phyloP scores from a whole-genome alignment of 225 moss, liverwort and hornwort genomes.

The Antitrichia curtipendula region DNA sequence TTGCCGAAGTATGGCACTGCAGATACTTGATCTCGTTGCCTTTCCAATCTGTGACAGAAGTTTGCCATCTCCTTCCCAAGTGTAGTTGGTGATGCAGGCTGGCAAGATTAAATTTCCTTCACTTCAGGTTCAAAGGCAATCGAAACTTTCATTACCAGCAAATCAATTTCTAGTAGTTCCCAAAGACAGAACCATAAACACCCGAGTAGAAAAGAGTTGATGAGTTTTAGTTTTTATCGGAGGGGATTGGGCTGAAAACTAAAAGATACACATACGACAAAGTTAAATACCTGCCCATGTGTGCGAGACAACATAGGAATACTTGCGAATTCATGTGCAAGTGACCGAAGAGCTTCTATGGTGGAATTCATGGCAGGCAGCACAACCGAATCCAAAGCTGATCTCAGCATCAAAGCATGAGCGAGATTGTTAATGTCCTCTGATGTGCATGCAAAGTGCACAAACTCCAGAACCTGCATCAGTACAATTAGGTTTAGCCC shows the following conservation, averaged over 20 bases:
- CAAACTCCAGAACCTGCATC: constrained; percentile 64
- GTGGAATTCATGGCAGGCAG: constrained; percentile 58
- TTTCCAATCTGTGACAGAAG: constrained; percentile 56
- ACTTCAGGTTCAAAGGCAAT: not conserved
- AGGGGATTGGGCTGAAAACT: not conserved
- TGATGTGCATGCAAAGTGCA: constrained; percentile 79
- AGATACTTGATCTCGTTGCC: constrained; percentile 38
- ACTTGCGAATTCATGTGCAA: constrained; percentile 50
- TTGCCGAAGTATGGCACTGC: constrained; percentile 58
- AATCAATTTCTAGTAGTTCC: not conserved
- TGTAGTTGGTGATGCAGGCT: constrained; percentile 86
- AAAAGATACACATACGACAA: not conserved
- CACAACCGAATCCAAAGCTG: constrained; percentile 47
- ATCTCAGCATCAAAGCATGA: constrained; percentile 71
- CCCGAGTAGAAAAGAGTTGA: not conserved
- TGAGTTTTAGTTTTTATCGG: no score
- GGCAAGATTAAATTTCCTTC: not conserved
- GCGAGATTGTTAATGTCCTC: constrained; percentile 89
- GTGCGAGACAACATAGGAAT: constrained; percentile 67
- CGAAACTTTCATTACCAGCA: not conserved
- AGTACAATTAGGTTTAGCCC: not conserved
- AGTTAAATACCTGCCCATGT: constrained; percentile 53
- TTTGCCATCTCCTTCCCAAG: constrained; percentile 89
- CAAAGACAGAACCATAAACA: not conserved
- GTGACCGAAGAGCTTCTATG: constrained; percentile 34